Percentiles rank a stretch among this genome's conserved stretches.
Evolutionary conservation across 352 stramenopile species (phyloP).

Genomic region (Phytophthora multivora): DNA sequence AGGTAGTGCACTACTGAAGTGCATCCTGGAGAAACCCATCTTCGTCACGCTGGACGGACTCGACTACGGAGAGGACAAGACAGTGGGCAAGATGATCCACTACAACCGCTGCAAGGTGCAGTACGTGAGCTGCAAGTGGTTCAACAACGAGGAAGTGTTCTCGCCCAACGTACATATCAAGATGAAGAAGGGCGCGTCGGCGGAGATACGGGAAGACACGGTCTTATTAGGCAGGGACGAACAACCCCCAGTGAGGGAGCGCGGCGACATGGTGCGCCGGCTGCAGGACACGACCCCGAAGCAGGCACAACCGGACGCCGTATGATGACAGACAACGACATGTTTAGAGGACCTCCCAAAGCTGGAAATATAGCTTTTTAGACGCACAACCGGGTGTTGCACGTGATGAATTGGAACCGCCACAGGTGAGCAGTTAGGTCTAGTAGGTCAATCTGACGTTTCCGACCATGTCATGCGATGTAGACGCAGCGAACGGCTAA

Average conservation of each 20-base stretch:
- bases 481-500: background rate
- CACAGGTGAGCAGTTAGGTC: too few relatives aligned
- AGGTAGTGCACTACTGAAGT: conserved; percentile 67
- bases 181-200: conserved; percentile 69
- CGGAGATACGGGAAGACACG: conserved; percentile 63
- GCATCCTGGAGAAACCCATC: conserved; percentile 63
- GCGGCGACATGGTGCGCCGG: conserved; percentile 28
- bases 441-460: background rate
- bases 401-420: too few relatives aligned
- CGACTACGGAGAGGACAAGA: conserved; percentile 82
- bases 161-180: conserved; percentile 67
- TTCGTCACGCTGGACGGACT: conserved; percentile 69
- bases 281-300: conserved; percentile 14
- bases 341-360: conserved; percentile 18
- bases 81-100: conserved; percentile 83
- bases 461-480: background rate
- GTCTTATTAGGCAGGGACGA: conserved; percentile 55
- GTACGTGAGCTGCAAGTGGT: conserved; percentile 88
- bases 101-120: conserved; percentile 78
- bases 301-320: conserved; percentile 7
- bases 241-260: conserved; percentile 28
- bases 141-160: conserved; percentile 85
- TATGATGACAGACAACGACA: conserved; percentile 14
- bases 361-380: conserved; percentile 39
- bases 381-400: conserved; percentile 7